These are phyloP conservation scores for Chlorella sp. DNA, from an alignment of 139 green algal species.

Conservation along the genomic window DNA sequence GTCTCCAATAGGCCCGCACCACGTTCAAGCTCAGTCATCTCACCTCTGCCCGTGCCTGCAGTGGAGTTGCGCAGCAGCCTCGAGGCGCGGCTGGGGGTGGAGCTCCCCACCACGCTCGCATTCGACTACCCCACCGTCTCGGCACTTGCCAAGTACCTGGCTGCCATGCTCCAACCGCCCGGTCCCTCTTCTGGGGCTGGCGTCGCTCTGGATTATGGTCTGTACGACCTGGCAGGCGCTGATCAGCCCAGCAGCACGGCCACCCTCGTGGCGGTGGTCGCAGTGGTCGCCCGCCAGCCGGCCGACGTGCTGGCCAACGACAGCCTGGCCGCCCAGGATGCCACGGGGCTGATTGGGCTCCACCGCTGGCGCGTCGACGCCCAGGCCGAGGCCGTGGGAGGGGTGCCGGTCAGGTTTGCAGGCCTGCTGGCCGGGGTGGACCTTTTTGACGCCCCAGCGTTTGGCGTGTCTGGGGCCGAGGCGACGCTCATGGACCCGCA, in stretches of 20 bases:
- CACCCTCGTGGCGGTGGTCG: not conserved
- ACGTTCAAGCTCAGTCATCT: too few relatives aligned
- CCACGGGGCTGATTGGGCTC: too few relatives aligned
- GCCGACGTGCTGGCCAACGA: not conserved
- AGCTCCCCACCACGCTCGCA: conserved; percentile 55
- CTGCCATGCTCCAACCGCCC: too few relatives aligned
- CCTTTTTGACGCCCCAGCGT: conserved; percentile 52
- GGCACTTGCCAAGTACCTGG: conserved; percentile 21
- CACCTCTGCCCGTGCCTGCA: conserved; percentile 31
- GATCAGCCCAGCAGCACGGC: not conserved
- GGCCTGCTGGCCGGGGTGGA: conserved; percentile 64
- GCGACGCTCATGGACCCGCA: conserved; percentile 79
- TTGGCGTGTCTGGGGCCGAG: conserved; percentile 59
- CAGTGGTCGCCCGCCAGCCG: conserved; percentile 6
- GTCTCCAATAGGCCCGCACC: too few relatives aligned
- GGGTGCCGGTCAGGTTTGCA: too few relatives aligned
- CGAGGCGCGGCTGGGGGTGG: conserved; percentile 46
- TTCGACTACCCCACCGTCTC: conserved; percentile 63
- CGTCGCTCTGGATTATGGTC: too few relatives aligned
- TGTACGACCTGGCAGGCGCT: not conserved
- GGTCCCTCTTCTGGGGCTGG: too few relatives aligned
- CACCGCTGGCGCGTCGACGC: conserved; percentile 39
- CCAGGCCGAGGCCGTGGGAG: too few relatives aligned
- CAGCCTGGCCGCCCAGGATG: conserved; percentile 1
- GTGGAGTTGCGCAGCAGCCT: conserved; percentile 74